Conservation (phyloP, 441 rosid species). For the Aquilaria agallochum region DNA sequence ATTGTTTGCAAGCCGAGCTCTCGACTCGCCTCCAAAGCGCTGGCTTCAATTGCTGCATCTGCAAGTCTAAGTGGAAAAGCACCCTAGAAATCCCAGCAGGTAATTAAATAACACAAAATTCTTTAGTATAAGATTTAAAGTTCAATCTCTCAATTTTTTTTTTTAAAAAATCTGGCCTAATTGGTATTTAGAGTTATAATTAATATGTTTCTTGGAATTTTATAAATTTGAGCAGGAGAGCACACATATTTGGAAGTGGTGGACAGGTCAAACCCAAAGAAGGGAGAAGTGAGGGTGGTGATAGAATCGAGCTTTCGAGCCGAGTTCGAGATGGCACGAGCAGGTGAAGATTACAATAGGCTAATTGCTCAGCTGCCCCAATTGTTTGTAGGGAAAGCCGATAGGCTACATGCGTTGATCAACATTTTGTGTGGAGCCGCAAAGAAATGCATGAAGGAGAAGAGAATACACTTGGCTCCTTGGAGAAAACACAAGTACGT, state of each 20-base stretch:
- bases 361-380: conserved; percentile 49
- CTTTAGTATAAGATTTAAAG: not conserved
- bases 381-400: conserved; percentile 67
- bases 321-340: conserved; percentile 81
- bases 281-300: conserved; percentile 52
- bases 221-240: conserved; percentile 38
- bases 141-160: not conserved
- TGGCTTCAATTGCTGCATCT: conserved; percentile 55
- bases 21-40: conserved; percentile 43
- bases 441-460: conserved; percentile 80
- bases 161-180: not conserved
- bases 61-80: conserved; percentile 84
- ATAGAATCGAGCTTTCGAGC: conserved; percentile 70
- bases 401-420: conserved; percentile 56
- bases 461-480: conserved; percentile 81
- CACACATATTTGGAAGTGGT: conserved; percentile 71
- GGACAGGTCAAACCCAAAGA: conserved; percentile 42
- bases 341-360: conserved; percentile 54
- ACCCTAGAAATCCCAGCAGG: conserved; percentile 72
- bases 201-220: not conserved
- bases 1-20: conserved; percentile 45
- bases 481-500: conserved; percentile 92
- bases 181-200: not conserved
- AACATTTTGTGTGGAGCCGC: conserved; percentile 68
- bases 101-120: conserved; percentile 9